These are phyloP conservation scores for Colletotrichum camelliae DNA, from an alignment of 2,329 filamentous ascomycete genomes.

Conservation along the genomic window DNA sequence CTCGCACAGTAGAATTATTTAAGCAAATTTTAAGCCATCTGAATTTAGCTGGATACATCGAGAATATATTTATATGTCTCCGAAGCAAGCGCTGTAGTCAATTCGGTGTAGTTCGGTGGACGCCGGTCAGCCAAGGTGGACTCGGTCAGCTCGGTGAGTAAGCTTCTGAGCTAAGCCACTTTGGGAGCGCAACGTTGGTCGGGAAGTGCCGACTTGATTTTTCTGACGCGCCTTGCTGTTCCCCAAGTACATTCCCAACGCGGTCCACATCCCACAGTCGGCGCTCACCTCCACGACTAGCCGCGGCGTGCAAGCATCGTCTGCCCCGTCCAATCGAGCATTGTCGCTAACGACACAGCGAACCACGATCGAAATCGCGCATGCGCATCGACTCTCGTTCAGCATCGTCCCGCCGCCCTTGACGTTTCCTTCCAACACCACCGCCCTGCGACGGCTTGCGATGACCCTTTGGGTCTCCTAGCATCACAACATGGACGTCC, in stretches of 20 bases:
- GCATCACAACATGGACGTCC: constrained; percentile 47
- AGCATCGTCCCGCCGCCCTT: neutral
- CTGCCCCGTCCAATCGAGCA: neutral
- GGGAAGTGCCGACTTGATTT: constrained; percentile 20
- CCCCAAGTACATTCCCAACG: constrained; percentile 18
- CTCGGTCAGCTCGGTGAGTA: neutral
- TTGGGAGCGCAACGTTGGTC: neutral
- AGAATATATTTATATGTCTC: no score
- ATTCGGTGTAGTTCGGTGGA: neutral
- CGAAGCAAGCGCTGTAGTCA: neutral
- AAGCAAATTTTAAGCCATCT: no score
- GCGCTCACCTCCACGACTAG: constrained; percentile 4
- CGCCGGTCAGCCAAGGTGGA: neutral
- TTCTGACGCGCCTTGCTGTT: constrained; percentile 21
- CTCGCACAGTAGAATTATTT: neutral
- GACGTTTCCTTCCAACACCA: neutral
- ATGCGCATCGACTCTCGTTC: neutral
- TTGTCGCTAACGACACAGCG: neutral
- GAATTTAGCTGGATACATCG: no score
- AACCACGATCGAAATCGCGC: neutral
- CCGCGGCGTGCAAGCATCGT: neutral
- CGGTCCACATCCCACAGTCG: constrained; percentile 19
- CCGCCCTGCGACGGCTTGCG: constrained; percentile 18
- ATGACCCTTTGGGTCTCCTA: constrained; percentile 21
- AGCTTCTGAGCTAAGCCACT: neutral